Percentiles rank a stretch among this genome's conserved stretches.
Evolutionary conservation across 768 basidiomycete species (phyloP).

Genomic region (Royoungia palumana): DNA sequence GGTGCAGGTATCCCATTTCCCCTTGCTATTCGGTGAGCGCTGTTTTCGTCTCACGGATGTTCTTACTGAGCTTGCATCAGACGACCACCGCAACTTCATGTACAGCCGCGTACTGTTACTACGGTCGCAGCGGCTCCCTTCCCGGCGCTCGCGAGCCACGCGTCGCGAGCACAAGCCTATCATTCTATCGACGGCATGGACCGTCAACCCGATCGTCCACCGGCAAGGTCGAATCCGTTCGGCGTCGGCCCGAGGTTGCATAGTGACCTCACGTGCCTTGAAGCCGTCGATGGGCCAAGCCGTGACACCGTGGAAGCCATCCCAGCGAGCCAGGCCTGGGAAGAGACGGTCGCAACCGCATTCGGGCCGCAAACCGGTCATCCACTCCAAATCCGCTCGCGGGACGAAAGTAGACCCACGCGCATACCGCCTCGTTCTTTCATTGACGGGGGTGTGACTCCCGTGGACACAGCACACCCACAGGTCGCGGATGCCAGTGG

Average conservation of each 20-base stretch:
- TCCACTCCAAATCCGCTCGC: neutral
- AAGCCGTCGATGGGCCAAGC: neutral
- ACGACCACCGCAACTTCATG: neutral
- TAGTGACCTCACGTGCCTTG: neutral
- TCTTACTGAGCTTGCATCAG: neutral
- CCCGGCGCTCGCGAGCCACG: neutral
- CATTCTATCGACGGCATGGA: neutral
- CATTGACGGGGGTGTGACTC: neutral
- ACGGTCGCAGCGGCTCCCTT: neutral
- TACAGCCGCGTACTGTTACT: neutral
- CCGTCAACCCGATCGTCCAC: neutral
- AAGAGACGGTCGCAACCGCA: neutral
- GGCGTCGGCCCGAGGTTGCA: neutral
- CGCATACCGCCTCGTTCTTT: neutral
- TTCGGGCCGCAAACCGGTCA: neutral
- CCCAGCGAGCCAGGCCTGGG: conserved; percentile 8
- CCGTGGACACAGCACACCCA: neutral
- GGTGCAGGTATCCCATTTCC: neutral
- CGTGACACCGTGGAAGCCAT: neutral
- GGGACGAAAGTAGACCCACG: neutral
- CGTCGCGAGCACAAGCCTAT: neutral
- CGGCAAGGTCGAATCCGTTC: neutral
- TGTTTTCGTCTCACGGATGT: no score
- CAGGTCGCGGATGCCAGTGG: conserved; percentile 1
- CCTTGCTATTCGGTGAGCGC: neutral